Evolutionary conservation across 352 stramenopile species (phyloP).

Genomic region (Pythium folliculosum): DNA sequence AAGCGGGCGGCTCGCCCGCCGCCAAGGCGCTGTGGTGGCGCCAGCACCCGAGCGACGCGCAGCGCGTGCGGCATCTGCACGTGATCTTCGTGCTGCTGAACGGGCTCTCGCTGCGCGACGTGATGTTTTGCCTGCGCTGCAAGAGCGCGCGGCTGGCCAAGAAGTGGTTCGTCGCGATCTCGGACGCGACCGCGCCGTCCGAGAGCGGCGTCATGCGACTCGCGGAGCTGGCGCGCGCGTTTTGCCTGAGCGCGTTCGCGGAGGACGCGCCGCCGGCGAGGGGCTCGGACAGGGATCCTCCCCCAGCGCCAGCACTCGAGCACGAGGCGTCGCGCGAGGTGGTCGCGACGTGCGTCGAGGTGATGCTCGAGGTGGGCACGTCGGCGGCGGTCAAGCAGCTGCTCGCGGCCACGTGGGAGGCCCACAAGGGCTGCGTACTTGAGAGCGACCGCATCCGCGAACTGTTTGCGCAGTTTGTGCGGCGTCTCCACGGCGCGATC

Average conservation of each 20-base stretch:
- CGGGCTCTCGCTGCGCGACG: slow-evolving; percentile 8
- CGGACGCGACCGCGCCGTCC: neutral
- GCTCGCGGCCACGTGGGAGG: slow-evolving; percentile 4
- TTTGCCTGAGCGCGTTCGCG: slow-evolving; percentile 12
- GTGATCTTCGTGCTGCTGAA: slow-evolving; percentile 21
- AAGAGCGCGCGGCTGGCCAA: slow-evolving; percentile 15
- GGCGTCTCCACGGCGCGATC: slow-evolving; percentile 11
- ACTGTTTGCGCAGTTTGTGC: slow-evolving; percentile 13
- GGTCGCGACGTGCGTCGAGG: slow-evolving; percentile 11
- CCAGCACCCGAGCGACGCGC: slow-evolving; percentile 9
- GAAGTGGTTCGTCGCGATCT: slow-evolving; percentile 13
- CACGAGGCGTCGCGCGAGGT: slow-evolving; percentile 2
- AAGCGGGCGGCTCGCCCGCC: slow-evolving; percentile 6
- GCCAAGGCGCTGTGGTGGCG: slow-evolving; percentile 18
- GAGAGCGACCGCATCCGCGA: slow-evolving; percentile 12
- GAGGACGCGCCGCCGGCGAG: too few species aligned
- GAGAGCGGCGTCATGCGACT: neutral
- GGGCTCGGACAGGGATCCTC: too few species aligned
- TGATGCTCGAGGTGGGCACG: slow-evolving; percentile 16
- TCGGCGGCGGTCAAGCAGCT: slow-evolving; percentile 4
- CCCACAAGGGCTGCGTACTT: slow-evolving; percentile 4
- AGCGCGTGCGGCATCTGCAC: slow-evolving; percentile 14
- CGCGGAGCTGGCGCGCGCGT: neutral
- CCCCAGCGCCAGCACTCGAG: neutral
- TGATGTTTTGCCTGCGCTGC: slow-evolving; percentile 10